Conservation (phyloP, 306 rosid genomes). For the Pueraria montana region DNA sequence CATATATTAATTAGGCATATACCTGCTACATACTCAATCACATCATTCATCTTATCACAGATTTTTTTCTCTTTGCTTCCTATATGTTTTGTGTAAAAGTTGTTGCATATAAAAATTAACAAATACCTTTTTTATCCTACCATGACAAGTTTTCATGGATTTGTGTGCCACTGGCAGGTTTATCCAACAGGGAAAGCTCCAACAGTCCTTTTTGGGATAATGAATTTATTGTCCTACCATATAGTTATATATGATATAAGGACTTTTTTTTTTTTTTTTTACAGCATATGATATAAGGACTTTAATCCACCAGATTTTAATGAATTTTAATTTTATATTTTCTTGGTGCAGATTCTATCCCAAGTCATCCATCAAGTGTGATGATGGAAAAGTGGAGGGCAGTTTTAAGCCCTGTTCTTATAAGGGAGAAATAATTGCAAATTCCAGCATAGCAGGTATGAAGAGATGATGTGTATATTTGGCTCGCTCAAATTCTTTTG, state of each 20-base stretch:
- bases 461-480: background rate
- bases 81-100: background rate
- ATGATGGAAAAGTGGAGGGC: slow-evolving; percentile 63
- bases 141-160: slow-evolving; percentile 19
- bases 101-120: background rate
- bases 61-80: background rate
- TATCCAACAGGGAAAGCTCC: slow-evolving; percentile 66
- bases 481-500: background rate
- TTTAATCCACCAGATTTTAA: slow-evolving; percentile 22
- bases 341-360: slow-evolving; percentile 65
- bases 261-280: too few relatives aligned
- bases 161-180: slow-evolving; percentile 43
- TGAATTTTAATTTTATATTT: slow-evolving; percentile 15
- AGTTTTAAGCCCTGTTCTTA: slow-evolving; percentile 56
- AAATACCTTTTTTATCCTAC: background rate
- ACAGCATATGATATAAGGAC: background rate
- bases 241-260: background rate
- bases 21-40: background rate
- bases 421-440: slow-evolving; percentile 51
- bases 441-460: slow-evolving; percentile 57
- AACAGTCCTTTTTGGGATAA: slow-evolving; percentile 46
- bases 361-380: slow-evolving; percentile 65
- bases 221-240: slow-evolving; percentile 5
- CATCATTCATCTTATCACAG: background rate
- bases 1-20: too few relatives aligned